Conservation (phyloP, 208 protist species). For the Acanthamoeba lenticulata region DNA sequence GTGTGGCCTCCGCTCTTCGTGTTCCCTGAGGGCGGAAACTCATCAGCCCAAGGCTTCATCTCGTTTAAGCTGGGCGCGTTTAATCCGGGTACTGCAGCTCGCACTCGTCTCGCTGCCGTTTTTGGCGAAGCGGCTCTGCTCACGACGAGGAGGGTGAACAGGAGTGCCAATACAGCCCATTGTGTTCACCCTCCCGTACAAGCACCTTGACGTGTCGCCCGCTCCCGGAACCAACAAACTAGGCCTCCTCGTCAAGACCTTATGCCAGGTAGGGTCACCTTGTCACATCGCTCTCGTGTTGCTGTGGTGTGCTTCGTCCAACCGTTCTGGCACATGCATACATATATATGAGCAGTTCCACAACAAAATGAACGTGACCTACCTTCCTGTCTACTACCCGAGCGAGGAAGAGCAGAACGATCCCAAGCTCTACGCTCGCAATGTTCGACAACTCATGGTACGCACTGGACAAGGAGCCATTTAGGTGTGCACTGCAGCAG, state of each 20-base stretch:
- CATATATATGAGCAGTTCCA: no score
- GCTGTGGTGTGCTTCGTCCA: neutral
- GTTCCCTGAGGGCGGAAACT: conserved; percentile 39
- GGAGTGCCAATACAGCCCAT: neutral
- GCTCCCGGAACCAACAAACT: neutral
- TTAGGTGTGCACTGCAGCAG: neutral
- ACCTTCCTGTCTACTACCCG: conserved; percentile 91
- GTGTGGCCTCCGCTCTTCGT: conserved; percentile 5
- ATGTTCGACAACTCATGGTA: conserved; percentile 79
- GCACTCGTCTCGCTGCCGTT: neutral
- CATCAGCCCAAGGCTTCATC: neutral
- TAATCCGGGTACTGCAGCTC: neutral
- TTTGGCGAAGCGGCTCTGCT: neutral
- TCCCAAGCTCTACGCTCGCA: conserved; percentile 87
- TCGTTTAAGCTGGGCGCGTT: conserved; percentile 39
- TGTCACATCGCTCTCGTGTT: neutral
- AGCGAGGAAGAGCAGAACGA: conserved; percentile 89
- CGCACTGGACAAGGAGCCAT: neutral
- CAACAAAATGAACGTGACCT: conserved; percentile 88
- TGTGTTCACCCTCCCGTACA: neutral
- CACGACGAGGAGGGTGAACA: no score
- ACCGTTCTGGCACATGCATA: no score
- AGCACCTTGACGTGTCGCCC: conserved; percentile 11
- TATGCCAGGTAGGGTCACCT: neutral
- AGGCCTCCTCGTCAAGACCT: neutral